Percentiles rank a stretch among this genome's conserved stretches.
These are phyloP conservation scores for Trifolium repens DNA, from an alignment of 306 rosid genomes.

Conservation along the genomic window DNA sequence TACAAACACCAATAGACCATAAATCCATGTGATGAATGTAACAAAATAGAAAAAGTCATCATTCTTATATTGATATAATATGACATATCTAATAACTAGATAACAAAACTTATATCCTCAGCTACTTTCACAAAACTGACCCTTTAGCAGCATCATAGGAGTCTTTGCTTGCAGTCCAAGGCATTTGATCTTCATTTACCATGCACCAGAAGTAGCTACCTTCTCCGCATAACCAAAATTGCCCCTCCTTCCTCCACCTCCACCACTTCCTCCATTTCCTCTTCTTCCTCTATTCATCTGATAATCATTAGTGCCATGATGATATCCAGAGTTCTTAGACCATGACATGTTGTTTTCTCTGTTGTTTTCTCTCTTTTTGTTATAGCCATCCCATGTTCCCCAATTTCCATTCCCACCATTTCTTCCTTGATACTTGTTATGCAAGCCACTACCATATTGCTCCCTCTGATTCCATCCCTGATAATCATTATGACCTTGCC, in stretches of 20 bases:
- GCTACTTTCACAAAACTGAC: slow-evolving; percentile 6
- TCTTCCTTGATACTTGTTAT: slow-evolving; percentile 44
- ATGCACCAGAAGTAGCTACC: slow-evolving; percentile 15
- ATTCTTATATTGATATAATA: not conserved
- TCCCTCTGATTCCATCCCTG: slow-evolving; percentile 50
- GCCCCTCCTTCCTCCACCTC: slow-evolving; percentile 47
- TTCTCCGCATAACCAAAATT: slow-evolving; percentile 43
- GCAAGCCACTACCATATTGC: slow-evolving; percentile 38
- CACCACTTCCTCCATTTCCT: slow-evolving; percentile 31
- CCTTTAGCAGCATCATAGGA: slow-evolving; percentile 40
- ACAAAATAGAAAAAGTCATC: not conserved
- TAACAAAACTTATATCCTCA: slow-evolving; percentile 36
- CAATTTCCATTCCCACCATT: slow-evolving; percentile 44
- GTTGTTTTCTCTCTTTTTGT: slow-evolving; percentile 49
- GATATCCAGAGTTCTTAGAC: not conserved
- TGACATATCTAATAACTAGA: not conserved
- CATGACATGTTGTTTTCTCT: not conserved
- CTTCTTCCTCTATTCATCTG: not conserved
- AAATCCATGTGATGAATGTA: not conserved
- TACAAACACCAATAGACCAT: not conserved
- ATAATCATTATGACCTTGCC: slow-evolving; percentile 42
- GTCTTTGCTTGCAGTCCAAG: slow-evolving; percentile 21
- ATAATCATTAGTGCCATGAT: not conserved
- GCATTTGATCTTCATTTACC: not conserved
- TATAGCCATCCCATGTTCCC: slow-evolving; percentile 47